These are phyloP conservation scores for Fomitopsis palustris DNA, from an alignment of 1,284 basidiomycete species.

Conservation along the genomic window DNA sequence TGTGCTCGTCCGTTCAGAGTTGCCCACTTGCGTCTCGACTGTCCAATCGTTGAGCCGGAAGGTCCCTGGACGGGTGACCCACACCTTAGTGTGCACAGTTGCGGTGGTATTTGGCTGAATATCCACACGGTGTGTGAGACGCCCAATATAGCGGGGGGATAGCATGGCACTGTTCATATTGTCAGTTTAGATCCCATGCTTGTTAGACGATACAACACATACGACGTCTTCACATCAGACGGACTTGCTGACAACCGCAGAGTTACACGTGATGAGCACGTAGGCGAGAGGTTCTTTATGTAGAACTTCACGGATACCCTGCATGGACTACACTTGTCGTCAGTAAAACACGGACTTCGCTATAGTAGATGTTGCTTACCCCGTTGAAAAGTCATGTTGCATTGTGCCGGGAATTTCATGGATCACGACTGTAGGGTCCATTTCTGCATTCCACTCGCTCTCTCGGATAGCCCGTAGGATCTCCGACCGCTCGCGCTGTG, in stretches of 20 bases:
- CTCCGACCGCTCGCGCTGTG: conserved; percentile 64
- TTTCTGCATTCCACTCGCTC: conserved; percentile 78
- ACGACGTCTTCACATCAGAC: conserved; percentile 30
- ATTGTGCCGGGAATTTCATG: conserved; percentile 39
- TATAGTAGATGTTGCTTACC: conserved; percentile 42
- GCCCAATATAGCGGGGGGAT: conserved; percentile 55
- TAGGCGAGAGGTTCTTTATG: conserved; percentile 69
- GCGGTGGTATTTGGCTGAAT: conserved; percentile 46
- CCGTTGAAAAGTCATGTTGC: conserved; percentile 61
- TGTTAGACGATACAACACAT: conserved; percentile 21
- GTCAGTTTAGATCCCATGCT: not conserved
- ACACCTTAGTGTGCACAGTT: conserved; percentile 47
- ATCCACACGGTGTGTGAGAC: conserved; percentile 53
- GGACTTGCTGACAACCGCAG: conserved; percentile 41
- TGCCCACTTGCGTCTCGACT: conserved; percentile 60
- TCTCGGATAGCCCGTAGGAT: conserved; percentile 63
- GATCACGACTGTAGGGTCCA: conserved; percentile 62
- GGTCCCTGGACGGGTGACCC: conserved; percentile 59
- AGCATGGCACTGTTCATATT: conserved; percentile 34
- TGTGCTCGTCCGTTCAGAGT: conserved; percentile 7
- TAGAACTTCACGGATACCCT: conserved; percentile 51
- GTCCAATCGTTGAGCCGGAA: conserved; percentile 64
- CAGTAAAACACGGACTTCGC: not conserved
- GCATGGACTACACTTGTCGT: conserved; percentile 45
- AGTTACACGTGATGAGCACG: conserved; percentile 49